A percentile compares a stretch with the other conserved stretches of the same genome.
Conservation (phyloP, 192 early-diverging fungal species). For the Gryganskiella cystojenkinii region DNA sequence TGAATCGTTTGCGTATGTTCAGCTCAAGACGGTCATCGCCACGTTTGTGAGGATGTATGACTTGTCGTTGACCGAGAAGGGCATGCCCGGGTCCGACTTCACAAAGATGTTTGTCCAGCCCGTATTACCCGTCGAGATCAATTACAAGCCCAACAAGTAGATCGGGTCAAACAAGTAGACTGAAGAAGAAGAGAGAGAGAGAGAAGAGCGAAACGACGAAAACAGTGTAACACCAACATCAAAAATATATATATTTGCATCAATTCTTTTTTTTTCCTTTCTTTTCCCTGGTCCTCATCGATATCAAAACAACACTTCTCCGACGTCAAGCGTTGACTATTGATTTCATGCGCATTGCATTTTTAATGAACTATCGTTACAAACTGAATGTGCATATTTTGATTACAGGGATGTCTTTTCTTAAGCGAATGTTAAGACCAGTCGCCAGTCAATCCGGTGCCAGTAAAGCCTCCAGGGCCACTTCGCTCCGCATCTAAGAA, state of each 20-base stretch:
- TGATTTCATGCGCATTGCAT: background rate
- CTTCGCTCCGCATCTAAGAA: background rate
- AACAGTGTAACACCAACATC: background rate
- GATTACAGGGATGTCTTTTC: too few relatives aligned
- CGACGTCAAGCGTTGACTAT: too few relatives aligned
- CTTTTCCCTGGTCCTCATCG: background rate
- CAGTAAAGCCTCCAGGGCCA: slow-evolving; percentile 30
- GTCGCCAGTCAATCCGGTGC: slow-evolving; percentile 29
- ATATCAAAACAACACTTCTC: too few relatives aligned
- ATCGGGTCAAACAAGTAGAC: background rate
- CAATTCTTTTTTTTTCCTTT: background rate
- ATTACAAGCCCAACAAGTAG: slow-evolving; percentile 46
- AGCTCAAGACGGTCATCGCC: slow-evolving; percentile 94
- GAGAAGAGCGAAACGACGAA: background rate
- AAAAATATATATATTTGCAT: background rate
- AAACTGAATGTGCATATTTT: too few relatives aligned
- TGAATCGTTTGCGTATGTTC: slow-evolving; percentile 94
- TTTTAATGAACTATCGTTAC: too few relatives aligned
- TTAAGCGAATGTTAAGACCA: slow-evolving; percentile 14
- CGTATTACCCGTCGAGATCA: slow-evolving; percentile 62
- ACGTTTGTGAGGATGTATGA: slow-evolving; percentile 85
- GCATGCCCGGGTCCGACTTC: slow-evolving; percentile 87
- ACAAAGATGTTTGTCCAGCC: slow-evolving; percentile 95
- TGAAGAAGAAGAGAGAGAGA: background rate
- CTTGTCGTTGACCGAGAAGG: slow-evolving; percentile 71